Evolutionary conservation across 805 yeast species (phyloP).

Genomic region (Candida saitoana): DNA sequence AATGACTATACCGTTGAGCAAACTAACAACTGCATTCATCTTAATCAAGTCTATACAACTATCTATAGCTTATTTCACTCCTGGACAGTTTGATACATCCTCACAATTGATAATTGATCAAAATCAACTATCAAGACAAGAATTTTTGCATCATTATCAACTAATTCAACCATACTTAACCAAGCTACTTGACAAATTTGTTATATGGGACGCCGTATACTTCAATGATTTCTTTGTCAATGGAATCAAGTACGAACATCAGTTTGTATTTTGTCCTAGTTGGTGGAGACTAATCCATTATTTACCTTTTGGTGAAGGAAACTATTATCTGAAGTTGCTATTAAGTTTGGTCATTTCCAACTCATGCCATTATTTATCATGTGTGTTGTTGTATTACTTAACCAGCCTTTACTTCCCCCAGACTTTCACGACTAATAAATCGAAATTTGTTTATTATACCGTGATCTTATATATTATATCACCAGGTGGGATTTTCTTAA

Average conservation of each 20-base stretch:
- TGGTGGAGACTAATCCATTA: slow-evolving; percentile 58
- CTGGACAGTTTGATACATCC: slow-evolving; percentile 49
- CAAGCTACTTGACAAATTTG: slow-evolving; percentile 44
- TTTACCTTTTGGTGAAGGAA: slow-evolving; percentile 14
- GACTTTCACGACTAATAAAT: slow-evolving; percentile 21
- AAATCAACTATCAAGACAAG: not conserved
- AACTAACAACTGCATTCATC: slow-evolving; percentile 18
- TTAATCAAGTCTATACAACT: slow-evolving; percentile 37
- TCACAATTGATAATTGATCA: slow-evolving; percentile 30
- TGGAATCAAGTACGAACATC: slow-evolving; percentile 71
- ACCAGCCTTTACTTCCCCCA: slow-evolving; percentile 27
- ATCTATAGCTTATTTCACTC: slow-evolving; percentile 33
- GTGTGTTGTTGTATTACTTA: slow-evolving; percentile 46
- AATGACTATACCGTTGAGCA: slow-evolving; percentile 10
- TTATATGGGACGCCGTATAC: slow-evolving; percentile 86
- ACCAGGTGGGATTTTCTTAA: slow-evolving; percentile 77
- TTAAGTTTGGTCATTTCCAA: slow-evolving; percentile 51
- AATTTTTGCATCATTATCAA: not conserved
- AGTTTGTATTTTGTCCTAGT: slow-evolving; percentile 78
- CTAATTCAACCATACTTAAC: not conserved
- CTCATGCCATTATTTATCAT: slow-evolving; percentile 46
- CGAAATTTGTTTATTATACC: slow-evolving; percentile 20
- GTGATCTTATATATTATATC: slow-evolving; percentile 53
- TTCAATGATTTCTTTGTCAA: slow-evolving; percentile 54
- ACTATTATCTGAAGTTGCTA: slow-evolving; percentile 43